Conservation (phyloP, 805 yeast species). For the Candida sithepensis region DNA sequence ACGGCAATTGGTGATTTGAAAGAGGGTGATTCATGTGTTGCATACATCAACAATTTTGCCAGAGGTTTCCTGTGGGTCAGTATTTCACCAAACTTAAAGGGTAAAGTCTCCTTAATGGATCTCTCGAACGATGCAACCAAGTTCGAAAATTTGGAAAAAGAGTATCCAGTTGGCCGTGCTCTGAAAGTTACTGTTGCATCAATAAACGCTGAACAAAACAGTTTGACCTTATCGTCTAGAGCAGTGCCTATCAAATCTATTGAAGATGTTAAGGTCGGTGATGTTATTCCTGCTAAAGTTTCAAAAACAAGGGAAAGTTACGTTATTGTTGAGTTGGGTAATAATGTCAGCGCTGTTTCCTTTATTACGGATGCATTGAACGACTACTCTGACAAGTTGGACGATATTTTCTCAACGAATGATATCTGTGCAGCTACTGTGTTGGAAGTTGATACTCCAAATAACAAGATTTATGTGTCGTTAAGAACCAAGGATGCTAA, state of each 20-base stretch:
- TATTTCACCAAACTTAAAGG: slow-evolving; percentile 64
- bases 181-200: slow-evolving; percentile 52
- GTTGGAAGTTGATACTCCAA: slow-evolving; percentile 40
- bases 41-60: slow-evolving; percentile 62
- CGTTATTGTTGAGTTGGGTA: slow-evolving; percentile 69
- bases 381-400: slow-evolving; percentile 54
- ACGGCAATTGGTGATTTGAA: slow-evolving; percentile 40
- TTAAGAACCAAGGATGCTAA: slow-evolving; percentile 51
- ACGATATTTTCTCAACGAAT: slow-evolving; percentile 45
- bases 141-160: slow-evolving; percentile 47
- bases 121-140: slow-evolving; percentile 50
- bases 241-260: slow-evolving; percentile 35
- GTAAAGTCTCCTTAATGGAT: slow-evolving; percentile 63
- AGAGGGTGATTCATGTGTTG: slow-evolving; percentile 49
- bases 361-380: slow-evolving; percentile 75
- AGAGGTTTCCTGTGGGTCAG: slow-evolving; percentile 65
- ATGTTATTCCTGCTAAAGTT: slow-evolving; percentile 58
- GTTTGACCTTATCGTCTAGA: slow-evolving; percentile 50
- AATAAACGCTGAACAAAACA: slow-evolving; percentile 50
- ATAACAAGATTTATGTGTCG: slow-evolving; percentile 58
- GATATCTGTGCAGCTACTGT: slow-evolving; percentile 59
- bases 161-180: slow-evolving; percentile 71
- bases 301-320: slow-evolving; percentile 54
- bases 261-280: slow-evolving; percentile 52
- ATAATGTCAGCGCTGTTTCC: slow-evolving; percentile 57